A percentile compares a stretch with the other conserved stretches of the same genome.
Evolutionary conservation across 2,329 filamentous ascomycete species (phyloP).

Genomic region (Aspergillus tamarii): DNA sequence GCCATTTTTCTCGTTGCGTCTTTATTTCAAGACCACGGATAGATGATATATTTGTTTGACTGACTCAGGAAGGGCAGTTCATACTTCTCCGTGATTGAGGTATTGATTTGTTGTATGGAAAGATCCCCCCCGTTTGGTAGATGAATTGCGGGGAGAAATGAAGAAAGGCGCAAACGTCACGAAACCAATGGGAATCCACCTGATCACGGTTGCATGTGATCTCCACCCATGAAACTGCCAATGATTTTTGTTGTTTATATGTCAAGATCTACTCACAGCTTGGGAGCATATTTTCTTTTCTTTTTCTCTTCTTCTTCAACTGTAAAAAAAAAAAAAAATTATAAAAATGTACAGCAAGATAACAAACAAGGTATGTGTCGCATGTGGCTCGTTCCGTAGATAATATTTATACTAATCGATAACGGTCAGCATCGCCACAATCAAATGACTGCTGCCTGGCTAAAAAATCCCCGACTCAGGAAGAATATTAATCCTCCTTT

Average conservation of each 20-base stretch:
- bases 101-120: not conserved
- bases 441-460: not conserved
- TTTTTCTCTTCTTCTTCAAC: not conserved
- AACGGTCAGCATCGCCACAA: conserved; percentile 17
- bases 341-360: not conserved
- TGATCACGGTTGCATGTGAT: conserved; percentile 17
- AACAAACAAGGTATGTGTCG: not conserved
- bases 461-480: not conserved
- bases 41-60: not conserved
- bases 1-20: conserved; percentile 36
- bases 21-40: conserved; percentile 9
- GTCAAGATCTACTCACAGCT: not conserved
- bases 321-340: not conserved
- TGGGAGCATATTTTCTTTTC: not conserved
- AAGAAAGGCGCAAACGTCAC: conserved; percentile 9
- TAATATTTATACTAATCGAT: not conserved
- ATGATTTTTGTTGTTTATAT: not conserved
- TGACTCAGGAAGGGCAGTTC: not conserved
- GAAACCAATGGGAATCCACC: conserved; percentile 19
- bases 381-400: not conserved
- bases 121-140: not conserved
- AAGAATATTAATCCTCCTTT: not conserved
- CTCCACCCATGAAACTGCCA: not conserved
- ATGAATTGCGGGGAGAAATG: conserved; percentile 7
- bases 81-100: not conserved